phyloP scores from a whole-genome alignment of 768 basidiomycete species.

The Psilocybe azurescens region DNA sequence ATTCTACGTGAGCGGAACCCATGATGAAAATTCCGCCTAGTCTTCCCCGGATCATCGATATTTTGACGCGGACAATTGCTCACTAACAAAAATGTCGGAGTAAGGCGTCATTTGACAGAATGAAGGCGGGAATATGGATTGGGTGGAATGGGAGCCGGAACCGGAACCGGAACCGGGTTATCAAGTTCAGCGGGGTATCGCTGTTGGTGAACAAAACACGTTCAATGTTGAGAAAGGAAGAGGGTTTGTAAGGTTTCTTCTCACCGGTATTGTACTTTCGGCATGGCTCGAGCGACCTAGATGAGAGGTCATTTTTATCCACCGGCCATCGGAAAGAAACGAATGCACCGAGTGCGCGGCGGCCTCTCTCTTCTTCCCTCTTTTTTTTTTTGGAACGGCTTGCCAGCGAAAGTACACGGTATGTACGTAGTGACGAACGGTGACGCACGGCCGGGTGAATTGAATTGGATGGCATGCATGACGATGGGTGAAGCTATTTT shows the following conservation, averaged over 20 bases:
- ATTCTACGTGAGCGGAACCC: background rate
- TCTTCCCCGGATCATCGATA: background rate
- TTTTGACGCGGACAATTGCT: background rate
- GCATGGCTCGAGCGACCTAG: background rate
- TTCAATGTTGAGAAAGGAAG: background rate
- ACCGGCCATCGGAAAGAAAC: background rate
- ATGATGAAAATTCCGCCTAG: background rate
- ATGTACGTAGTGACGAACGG: background rate
- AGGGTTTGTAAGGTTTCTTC: background rate
- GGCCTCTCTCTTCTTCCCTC: background rate
- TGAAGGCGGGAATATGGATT: background rate
- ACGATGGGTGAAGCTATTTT: background rate
- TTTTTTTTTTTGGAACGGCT: too few species aligned
- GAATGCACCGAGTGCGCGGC: background rate
- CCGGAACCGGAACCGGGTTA: background rate
- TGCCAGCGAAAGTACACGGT: slow-evolving; percentile 1
- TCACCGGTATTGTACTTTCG: background rate
- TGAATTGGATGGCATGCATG: background rate
- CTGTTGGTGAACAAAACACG: too few species aligned
- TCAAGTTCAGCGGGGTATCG: background rate
- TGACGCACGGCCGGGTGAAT: background rate
- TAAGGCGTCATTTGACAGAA: background rate
- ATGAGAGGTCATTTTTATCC: background rate
- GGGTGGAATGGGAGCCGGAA: background rate
- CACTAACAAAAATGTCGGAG: background rate